Percentiles rank a stretch among this genome's conserved stretches.
phyloP scores from a whole-genome alignment of 345 rosid genomes.

The Eucalyptus virginea region DNA sequence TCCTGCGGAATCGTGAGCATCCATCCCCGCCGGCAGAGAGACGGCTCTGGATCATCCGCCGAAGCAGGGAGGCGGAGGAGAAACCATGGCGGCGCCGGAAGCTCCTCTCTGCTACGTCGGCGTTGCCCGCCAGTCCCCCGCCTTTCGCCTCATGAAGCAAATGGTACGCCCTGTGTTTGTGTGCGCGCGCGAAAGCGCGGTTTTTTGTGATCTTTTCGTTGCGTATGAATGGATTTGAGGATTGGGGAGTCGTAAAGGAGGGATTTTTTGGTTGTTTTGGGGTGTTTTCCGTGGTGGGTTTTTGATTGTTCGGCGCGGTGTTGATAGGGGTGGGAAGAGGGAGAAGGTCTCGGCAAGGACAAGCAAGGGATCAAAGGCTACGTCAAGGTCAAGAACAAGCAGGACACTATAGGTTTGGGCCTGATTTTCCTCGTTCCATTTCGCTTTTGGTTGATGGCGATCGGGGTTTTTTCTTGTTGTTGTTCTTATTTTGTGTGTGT shows the following conservation, averaged over 20 bases:
- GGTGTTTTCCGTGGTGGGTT: neutral
- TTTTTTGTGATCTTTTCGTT: neutral
- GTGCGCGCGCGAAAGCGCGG: neutral
- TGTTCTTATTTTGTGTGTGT: neutral
- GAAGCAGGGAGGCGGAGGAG: neutral
- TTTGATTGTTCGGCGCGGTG: neutral
- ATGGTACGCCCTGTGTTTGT: conserved; percentile 28
- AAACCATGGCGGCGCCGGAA: conserved; percentile 79
- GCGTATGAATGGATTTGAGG: neutral
- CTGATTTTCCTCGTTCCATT: neutral
- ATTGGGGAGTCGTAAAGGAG: neutral
- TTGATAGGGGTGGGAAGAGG: conserved; percentile 96
- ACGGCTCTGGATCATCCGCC: conserved; percentile 22
- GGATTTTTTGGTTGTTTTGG: neutral
- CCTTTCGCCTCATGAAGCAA: conserved; percentile 94
- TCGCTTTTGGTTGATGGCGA: neutral
- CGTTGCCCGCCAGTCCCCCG: conserved; percentile 62
- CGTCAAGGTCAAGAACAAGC: conserved; percentile 82
- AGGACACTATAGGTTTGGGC: conserved; percentile 59
- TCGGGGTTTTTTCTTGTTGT: neutral
- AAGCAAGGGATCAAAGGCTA: conserved; percentile 95
- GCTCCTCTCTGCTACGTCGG: conserved; percentile 90
- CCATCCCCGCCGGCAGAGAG: neutral
- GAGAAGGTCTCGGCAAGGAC: conserved; percentile 97
- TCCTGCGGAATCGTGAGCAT: neutral